Evolutionary conservation across 495 filamentous ascomycete genomes (phyloP).

Genomic region (Penicillium psychrofluorescens): DNA sequence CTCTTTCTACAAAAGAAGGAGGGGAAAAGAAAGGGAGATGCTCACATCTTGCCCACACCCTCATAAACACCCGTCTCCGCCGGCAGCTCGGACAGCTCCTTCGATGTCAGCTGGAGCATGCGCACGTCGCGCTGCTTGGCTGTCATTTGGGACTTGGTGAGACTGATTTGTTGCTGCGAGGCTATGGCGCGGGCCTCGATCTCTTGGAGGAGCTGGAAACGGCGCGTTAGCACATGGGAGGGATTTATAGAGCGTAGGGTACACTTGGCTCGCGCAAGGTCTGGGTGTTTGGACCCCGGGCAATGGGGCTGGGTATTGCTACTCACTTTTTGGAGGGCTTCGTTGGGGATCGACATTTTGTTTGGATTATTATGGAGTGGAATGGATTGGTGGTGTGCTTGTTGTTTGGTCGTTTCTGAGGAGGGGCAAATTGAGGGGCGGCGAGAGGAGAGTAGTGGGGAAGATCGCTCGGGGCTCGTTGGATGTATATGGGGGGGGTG

Average conservation of each 20-base stretch:
- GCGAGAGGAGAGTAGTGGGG: neutral
- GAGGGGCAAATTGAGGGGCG: neutral
- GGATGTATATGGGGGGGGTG: no score
- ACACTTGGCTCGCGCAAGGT: neutral
- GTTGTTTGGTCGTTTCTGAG: conserved; percentile 5
- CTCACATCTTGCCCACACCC: conserved; percentile 94
- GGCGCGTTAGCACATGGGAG: no score
- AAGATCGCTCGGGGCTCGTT: neutral
- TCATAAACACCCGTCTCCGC: conserved; percentile 80
- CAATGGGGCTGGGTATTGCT: neutral
- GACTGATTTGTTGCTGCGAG: conserved; percentile 85
- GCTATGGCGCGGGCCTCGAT: conserved; percentile 82
- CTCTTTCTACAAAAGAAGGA: neutral
- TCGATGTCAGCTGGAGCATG: conserved; percentile 79
- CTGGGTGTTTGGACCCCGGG: conserved; percentile 5
- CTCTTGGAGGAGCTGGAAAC: conserved; percentile 74
- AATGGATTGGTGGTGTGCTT: conserved; percentile 1
- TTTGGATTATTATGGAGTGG: neutral
- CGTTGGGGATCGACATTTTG: conserved; percentile 91
- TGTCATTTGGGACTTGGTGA: conserved; percentile 79
- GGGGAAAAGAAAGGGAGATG: conserved; percentile 2
- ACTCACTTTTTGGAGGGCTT: conserved; percentile 86
- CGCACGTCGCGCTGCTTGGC: conserved; percentile 84
- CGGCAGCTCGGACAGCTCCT: conserved; percentile 73
- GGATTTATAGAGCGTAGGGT: no score